A percentile compares a stretch with the other conserved stretches of the same genome.
Conservation (phyloP, 192 early-diverging fungal genomes). For the Umbelopsis ramanniana region DNA sequence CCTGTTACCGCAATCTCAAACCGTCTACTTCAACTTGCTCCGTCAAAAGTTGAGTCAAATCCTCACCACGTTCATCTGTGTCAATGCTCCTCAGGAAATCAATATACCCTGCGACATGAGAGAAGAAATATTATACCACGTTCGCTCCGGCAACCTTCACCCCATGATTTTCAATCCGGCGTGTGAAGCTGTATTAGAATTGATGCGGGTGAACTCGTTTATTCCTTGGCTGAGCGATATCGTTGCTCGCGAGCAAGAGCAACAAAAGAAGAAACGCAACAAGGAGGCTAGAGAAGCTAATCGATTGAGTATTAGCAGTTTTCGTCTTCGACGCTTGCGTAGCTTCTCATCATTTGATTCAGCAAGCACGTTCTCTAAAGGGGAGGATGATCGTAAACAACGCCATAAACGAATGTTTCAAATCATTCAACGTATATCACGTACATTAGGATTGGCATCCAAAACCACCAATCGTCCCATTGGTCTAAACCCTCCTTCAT, state of each 20-base stretch:
- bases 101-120: constrained; percentile 40
- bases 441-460: neutral
- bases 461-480: constrained; percentile 1
- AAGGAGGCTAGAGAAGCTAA: constrained; percentile 17
- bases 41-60: constrained; percentile 30
- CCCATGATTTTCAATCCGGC: constrained; percentile 27
- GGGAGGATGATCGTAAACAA: constrained; percentile 7
- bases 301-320: constrained; percentile 16
- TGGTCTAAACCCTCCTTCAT: neutral
- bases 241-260: constrained; percentile 1
- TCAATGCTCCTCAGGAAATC: constrained; percentile 37
- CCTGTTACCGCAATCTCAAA: neutral
- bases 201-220: constrained; percentile 39
- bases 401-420: constrained; percentile 21
- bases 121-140: constrained; percentile 30
- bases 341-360: constrained; percentile 16
- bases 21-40: constrained; percentile 1
- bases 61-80: constrained; percentile 35
- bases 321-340: constrained; percentile 8
- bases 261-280: constrained; percentile 5
- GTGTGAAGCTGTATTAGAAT: constrained; percentile 24
- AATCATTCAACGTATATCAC: constrained; percentile 14
- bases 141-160: constrained; percentile 32
- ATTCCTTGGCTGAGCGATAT: constrained; percentile 30
- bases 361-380: constrained; percentile 6